Base-by-base conservation (phyloP, 495 filamentous ascomycete species). In the Hypomontagnella monticulosa region DNA sequence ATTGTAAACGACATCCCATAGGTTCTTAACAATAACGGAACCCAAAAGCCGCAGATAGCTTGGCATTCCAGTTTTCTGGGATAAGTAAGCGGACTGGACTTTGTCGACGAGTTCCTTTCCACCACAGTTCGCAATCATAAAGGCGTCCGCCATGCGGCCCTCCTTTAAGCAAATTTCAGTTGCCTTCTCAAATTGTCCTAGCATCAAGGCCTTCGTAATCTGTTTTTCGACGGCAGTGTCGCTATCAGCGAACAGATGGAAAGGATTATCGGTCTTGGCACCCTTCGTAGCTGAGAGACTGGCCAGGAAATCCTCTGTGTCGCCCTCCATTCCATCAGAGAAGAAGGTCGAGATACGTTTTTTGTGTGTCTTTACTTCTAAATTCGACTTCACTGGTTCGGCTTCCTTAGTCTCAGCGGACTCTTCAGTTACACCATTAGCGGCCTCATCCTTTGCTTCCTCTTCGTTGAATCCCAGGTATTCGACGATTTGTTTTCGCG, bases 1-100 rank as follows among this genome's bases (percentile, higher is more conserved):
- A 70, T 99, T 98, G 76, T 98, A 89, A 7, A 97, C 95, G 43
- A 98, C 84, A 80, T 99, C 95, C 95, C 96, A 98, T 6, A 99
- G 81, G 73, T 99, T 97, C 80, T 97, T 97, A 48, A 91, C 91
- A 51, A 95, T 92, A 41, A 98, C 89, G 20, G 94, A 97, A 56
- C 91, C 91, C 50, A 99, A 81, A 36, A 99, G 81, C 36, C 95
- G 88, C 43, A 98, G 79, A 73, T 99, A 99, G 75, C 94, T 99
- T 10, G 95, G 93, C 18, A 87, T 89, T 58, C 87, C 85, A 5
- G 85, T 80, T 71, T 92, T 93, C 69, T 92, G 88, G 18, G 89
- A 89, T 63, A 99, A 89, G 75, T 98, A 99, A 36, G 92, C 86
- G 46, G 89, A 87, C 73, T 97, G 96, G 2, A 95, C 93, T 79